Percentiles rank a stretch among this genome's conserved stretches.
phyloP scores from a whole-genome alignment of 2,329 filamentous ascomycete species.

The Ophiostoma quercus region DNA sequence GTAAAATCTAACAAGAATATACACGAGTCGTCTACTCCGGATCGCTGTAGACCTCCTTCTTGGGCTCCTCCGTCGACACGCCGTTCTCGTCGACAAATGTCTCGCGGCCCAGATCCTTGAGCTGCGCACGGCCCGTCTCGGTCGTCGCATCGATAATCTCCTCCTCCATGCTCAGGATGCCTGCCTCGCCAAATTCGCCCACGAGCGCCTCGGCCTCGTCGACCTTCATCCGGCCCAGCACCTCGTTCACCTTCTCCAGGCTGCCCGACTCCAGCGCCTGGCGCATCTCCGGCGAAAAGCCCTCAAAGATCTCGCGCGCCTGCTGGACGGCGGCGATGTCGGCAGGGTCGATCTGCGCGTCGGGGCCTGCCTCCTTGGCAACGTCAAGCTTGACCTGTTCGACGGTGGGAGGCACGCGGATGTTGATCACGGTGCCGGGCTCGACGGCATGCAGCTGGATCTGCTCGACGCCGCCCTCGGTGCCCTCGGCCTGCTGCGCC shows the following conservation, averaged over 20 bases:
- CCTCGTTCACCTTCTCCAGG: constrained; percentile 81
- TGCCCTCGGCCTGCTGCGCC: constrained; percentile 40
- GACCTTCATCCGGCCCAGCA: constrained; percentile 77
- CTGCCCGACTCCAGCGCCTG: constrained; percentile 79
- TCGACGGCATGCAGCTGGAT: constrained; percentile 97
- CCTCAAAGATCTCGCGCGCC: constrained; percentile 72
- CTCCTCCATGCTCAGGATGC: constrained; percentile 72
- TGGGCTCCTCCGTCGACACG: neutral
- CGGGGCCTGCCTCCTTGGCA: neutral
- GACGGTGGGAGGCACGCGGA: constrained; percentile 66
- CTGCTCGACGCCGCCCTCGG: constrained; percentile 70
- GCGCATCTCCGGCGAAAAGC: constrained; percentile 75
- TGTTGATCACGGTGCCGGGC: constrained; percentile 85
- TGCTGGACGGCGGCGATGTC: constrained; percentile 56
- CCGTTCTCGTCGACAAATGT: constrained; percentile 19
- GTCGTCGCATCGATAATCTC: constrained; percentile 95
- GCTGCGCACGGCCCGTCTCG: constrained; percentile 70
- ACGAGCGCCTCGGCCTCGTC: constrained; percentile 79
- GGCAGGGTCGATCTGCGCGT: constrained; percentile 48
- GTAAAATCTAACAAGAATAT: neutral
- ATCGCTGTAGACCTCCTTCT: constrained; percentile 26
- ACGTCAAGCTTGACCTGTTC: constrained; percentile 36
- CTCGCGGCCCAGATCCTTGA: constrained; percentile 64
- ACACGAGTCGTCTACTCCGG: constrained; percentile 23
- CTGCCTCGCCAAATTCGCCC: constrained; percentile 60